phyloP scores from a whole-genome alignment of 2,329 filamentous ascomycete genomes.

The Phialophora macrospora region DNA sequence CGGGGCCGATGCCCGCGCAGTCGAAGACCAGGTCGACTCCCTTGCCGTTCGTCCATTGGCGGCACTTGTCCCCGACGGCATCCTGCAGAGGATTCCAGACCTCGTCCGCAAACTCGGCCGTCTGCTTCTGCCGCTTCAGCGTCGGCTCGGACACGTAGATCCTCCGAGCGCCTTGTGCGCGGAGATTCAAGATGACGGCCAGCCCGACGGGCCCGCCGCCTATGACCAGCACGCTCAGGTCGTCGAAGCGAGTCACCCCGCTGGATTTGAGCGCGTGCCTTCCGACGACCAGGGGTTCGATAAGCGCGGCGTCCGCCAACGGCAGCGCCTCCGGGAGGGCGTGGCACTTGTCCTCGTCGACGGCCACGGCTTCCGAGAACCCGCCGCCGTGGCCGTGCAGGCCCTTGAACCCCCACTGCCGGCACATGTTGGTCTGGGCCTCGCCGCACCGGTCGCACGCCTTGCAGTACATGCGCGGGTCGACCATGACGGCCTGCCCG shows the following conservation, averaged over 20 bases:
- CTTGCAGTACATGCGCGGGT: constrained; percentile 17
- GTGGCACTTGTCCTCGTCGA: constrained; percentile 48
- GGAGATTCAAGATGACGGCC: constrained; percentile 14
- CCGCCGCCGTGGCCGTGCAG: constrained; percentile 9
- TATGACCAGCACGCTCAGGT: constrained; percentile 14
- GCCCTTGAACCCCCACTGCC: constrained; percentile 10
- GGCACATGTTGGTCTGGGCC: constrained; percentile 11
- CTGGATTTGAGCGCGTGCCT: constrained; percentile 37
- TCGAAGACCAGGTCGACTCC: constrained; percentile 45
- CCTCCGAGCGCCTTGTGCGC: constrained; percentile 3
- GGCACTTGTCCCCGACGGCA: constrained; percentile 39
- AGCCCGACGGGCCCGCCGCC: constrained; percentile 27
- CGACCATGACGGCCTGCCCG: constrained; percentile 18
- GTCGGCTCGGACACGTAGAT: constrained; percentile 26
- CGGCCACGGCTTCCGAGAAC: not conserved
- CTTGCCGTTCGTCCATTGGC: constrained; percentile 40
- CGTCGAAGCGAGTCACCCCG: constrained; percentile 2
- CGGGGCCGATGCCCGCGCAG: constrained; percentile 43
- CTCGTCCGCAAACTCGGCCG: constrained; percentile 1
- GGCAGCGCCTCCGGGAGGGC: constrained; percentile 17
- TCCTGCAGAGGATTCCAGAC: constrained; percentile 17
- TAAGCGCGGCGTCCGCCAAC: constrained; percentile 18
- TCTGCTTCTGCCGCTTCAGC: constrained; percentile 8
- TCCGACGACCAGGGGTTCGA: constrained; percentile 26
- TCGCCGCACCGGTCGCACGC: constrained; percentile 5